A percentile compares a stretch with the other conserved stretches of the same genome.
Evolutionary conservation across 2,329 filamentous ascomycete species (phyloP).

Genomic region (Calonectria multiphialidica): DNA sequence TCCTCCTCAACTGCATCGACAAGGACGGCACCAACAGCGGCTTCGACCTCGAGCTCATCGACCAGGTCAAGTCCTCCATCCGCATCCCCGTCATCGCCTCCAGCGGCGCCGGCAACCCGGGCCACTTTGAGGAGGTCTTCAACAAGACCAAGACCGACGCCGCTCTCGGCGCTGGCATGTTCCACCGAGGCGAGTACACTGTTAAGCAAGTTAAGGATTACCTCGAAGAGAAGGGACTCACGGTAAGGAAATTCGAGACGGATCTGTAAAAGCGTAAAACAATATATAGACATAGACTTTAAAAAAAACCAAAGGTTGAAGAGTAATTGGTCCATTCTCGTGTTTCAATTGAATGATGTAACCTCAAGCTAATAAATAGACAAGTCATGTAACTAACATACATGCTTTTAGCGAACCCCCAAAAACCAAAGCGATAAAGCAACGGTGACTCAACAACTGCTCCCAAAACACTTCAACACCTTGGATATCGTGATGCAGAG

Average conservation of each 20-base stretch:
- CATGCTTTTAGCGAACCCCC: conserved; percentile 10
- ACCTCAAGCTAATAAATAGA: conserved; percentile 24
- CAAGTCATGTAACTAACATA: conserved; percentile 6
- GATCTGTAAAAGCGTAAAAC: conserved; percentile 41
- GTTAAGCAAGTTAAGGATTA: conserved; percentile 94
- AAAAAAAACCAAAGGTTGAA: neutral
- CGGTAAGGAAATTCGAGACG: conserved; percentile 84
- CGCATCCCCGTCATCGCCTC: conserved; percentile 96
- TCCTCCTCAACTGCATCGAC: conserved; percentile 97
- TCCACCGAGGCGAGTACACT: conserved; percentile 95
- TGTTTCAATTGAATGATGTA: conserved; percentile 25
- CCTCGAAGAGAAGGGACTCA: conserved; percentile 76
- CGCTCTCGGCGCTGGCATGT: conserved; percentile 96
- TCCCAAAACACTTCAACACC: conserved; percentile 31
- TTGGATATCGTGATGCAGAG: conserved; percentile 16
- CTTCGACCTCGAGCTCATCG: conserved; percentile 93
- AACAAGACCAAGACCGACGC: conserved; percentile 88
- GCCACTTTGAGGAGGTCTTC: conserved; percentile 93
- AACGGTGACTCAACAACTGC: conserved; percentile 20
- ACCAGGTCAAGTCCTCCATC: conserved; percentile 87
- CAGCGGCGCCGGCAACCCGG: conserved; percentile 89
- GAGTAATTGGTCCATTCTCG: conserved; percentile 5
- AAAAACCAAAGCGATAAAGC: neutral
- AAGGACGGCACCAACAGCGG: conserved; percentile 94
- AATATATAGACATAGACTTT: neutral